Evolutionary conservation across 768 basidiomycete genomes (phyloP).

Genomic region (Botryobasidium botryosum): DNA sequence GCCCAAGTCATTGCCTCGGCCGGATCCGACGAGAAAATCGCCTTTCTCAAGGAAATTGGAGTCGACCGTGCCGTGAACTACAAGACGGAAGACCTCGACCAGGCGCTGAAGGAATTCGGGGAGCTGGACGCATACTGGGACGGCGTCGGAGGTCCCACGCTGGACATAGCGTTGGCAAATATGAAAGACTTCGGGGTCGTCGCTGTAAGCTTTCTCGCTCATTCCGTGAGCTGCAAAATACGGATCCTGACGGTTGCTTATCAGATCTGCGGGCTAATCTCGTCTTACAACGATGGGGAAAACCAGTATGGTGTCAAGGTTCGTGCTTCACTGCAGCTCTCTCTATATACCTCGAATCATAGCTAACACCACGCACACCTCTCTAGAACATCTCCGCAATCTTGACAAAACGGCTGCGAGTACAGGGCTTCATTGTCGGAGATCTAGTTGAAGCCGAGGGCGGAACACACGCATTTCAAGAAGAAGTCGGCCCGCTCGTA

Average conservation of each 20-base stretch:
- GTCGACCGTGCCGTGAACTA: conserved; percentile 61
- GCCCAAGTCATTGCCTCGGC: conserved; percentile 53
- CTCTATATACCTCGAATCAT: no score
- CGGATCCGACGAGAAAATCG: conserved; percentile 58
- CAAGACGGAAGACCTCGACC: conserved; percentile 37
- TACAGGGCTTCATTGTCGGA: conserved; percentile 7
- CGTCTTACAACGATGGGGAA: conserved; percentile 9
- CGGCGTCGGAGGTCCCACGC: conserved; percentile 18
- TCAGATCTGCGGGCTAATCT: conserved; percentile 13
- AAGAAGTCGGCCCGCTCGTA: conserved; percentile 12
- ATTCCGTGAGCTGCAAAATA: no score
- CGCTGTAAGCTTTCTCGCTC: no score
- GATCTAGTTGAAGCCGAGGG: conserved; percentile 1
- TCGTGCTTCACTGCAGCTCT: no score
- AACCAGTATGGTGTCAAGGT: conserved; percentile 15
- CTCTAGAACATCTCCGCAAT: not conserved
- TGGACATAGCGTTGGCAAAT: conserved; percentile 16
- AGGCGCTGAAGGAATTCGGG: conserved; percentile 39
- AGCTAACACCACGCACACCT: no score
- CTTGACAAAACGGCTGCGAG: not conserved
- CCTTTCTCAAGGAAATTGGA: conserved; percentile 39
- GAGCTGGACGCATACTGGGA: conserved; percentile 34
- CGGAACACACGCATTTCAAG: conserved; percentile 9
- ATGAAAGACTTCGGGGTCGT: no score
- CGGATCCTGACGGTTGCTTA: no score